Evolutionary conservation across 495 filamentous ascomycete species (phyloP).

Genomic region (Penicillium pancosmium): DNA sequence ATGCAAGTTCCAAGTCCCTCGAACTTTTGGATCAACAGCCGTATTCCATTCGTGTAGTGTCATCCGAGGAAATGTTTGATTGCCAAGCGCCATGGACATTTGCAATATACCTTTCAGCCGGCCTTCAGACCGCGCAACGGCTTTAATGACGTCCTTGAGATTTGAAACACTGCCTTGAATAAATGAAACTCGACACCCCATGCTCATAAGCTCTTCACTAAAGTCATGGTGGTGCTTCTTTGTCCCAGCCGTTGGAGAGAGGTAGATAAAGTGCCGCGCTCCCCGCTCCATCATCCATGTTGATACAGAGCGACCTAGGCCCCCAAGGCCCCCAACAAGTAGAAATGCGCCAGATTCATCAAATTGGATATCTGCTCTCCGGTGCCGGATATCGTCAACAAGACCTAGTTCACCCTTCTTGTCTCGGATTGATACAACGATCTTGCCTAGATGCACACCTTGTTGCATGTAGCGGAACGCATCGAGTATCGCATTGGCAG

Average conservation of each 20-base stretch:
- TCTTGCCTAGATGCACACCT: not conserved
- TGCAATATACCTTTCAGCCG: not conserved
- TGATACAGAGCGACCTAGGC: conserved; percentile 56
- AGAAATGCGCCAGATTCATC: not conserved
- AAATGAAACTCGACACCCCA: conserved; percentile 3
- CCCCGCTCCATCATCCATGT: conserved; percentile 59
- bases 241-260: conserved; percentile 32
- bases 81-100: conserved; percentile 4
- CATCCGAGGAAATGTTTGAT: conserved; percentile 4
- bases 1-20: conserved; percentile 7
- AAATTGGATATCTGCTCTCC: not conserved
- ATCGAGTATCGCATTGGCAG: conserved; percentile 1
- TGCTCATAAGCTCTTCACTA: not conserved
- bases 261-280: conserved; percentile 55
- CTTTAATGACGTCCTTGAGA: conserved; percentile 5
- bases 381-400: not conserved
- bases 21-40: conserved; percentile 1
- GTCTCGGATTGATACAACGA: not conserved
- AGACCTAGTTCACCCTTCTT: not conserved
- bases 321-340: conserved; percentile 46
- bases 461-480: conserved; percentile 8
- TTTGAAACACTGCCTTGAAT: conserved; percentile 1
- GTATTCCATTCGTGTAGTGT: not conserved
- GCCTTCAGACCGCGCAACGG: not conserved
- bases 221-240: conserved; percentile 20